Conservation (phyloP, 2,329 filamentous ascomycete genomes). For the Alternaria gansuensis region DNA sequence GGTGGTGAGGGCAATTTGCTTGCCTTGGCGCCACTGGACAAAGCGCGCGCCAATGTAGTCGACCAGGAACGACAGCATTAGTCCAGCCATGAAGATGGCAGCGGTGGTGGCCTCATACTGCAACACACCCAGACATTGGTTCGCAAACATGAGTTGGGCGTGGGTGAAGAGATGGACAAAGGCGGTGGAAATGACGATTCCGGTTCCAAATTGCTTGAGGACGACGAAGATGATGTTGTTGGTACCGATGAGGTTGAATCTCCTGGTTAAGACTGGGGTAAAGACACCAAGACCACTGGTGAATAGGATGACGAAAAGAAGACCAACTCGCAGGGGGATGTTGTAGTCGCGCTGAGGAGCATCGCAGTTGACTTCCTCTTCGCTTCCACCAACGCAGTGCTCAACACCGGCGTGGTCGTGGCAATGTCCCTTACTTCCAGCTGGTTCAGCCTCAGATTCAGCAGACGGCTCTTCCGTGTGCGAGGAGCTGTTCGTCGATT, state of each 20-base stretch:
- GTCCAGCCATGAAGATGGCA: constrained; percentile 76
- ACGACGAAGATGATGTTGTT: constrained; percentile 65
- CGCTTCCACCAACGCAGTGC: constrained; percentile 65
- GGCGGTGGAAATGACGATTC: constrained; percentile 75
- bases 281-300: constrained; percentile 76
- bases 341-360: constrained; percentile 68
- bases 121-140: constrained; percentile 72
- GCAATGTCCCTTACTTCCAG: constrained; percentile 55
- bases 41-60: constrained; percentile 73
- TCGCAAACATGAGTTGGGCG: constrained; percentile 75
- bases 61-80: constrained; percentile 76
- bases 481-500: constrained; percentile 24
- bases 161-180: constrained; percentile 78
- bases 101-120: constrained; percentile 74
- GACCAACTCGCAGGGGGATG: constrained; percentile 71
- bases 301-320: constrained; percentile 74
- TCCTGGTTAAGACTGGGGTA: constrained; percentile 69
- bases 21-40: constrained; percentile 53
- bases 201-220: constrained; percentile 76
- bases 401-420: constrained; percentile 80
- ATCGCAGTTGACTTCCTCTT: constrained; percentile 59
- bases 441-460: constrained; percentile 30
- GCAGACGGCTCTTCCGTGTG: constrained; percentile 23
- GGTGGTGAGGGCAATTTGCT: constrained; percentile 22
- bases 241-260: constrained; percentile 63